Evolutionary conservation across 2,329 filamentous ascomycete species (phyloP), one percentile per base, ranked within the genome.

Genomic region (Sclerotinia sclerotiorum): DNA sequence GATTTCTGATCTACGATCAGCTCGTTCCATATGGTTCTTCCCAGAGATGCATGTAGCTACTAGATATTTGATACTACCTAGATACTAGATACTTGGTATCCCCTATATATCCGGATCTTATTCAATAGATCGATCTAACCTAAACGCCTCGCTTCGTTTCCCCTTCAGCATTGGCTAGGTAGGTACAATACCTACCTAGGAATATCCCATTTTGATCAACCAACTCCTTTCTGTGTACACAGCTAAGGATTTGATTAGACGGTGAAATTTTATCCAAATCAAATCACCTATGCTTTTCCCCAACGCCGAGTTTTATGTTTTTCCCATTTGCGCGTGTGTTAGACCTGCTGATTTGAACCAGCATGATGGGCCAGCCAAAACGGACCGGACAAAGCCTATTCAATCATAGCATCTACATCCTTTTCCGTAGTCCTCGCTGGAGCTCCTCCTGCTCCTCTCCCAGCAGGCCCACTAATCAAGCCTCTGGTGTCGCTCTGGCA

Each of bases 401-500:
- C 65, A 44, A 62, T 46, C 65, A 67, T 67, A 44, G 48, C 65
- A 51, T 67, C 65, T 11, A 60, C 6, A 7, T 62, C 65, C 7
- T 27, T 27, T 29, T 42, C 54, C 11, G 17, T 17, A 51, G 21
- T 60, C 29, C 17, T 66, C 8, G 39, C 64, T 39, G 11, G 11
- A 24, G 19, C 54, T 27, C 54, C 54, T 19, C 52, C 54, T n/a
- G 42, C 44, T 4, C n/a, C n/a, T 48, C 54, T 21, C 21, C 21
- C 39, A 32, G 48, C 17, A 42, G 19, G n/a, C 6, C 17, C 17
- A 13, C 17, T 60, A 21, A 69, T 39, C 57, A 58, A 44, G 8
- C 65, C 68, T 49, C 74, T 68, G 5, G 70, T 73, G 69, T 76
- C 72, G 56, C 71, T 70, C 62, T 76, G 75, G 78, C 95, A 99